Conservation (phyloP, 257 asterid species). For the Solanum pimpinellifolium region DNA sequence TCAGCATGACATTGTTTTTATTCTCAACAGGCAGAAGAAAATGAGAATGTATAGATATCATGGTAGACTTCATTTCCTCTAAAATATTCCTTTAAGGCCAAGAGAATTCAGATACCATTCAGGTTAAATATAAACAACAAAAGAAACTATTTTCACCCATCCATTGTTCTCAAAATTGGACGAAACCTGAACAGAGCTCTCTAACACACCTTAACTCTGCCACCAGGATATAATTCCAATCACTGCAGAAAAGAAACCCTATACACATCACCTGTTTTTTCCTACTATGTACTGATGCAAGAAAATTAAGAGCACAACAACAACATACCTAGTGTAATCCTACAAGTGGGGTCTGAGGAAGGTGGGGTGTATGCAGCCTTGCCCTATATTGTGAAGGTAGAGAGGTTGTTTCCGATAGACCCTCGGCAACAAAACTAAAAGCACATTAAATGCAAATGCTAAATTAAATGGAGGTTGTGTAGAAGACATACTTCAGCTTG, state of each 20-base stretch:
- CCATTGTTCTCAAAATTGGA: neutral
- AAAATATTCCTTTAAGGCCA: neutral
- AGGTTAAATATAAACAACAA: neutral
- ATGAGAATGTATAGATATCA: neutral
- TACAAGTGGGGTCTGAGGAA: neutral
- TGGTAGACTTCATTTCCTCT: neutral
- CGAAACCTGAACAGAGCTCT: neutral
- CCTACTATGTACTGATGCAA: neutral
- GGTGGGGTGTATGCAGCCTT: neutral
- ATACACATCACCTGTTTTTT: neutral
- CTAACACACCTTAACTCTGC: neutral
- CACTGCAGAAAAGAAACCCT: neutral
- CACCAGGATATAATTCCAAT: neutral
- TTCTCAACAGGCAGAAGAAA: neutral
- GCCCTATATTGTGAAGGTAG: neutral
- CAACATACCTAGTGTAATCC: neutral
- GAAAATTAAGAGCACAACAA: neutral
- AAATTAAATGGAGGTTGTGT: neutral
- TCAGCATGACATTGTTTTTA: neutral
- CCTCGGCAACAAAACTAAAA: neutral
- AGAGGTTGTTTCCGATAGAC: neutral
- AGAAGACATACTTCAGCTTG: constrained; percentile 16
- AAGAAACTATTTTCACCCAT: neutral
- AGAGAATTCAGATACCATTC: neutral
- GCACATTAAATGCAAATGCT: neutral